These are phyloP conservation scores for Botryotinia narcissicola DNA, from an alignment of 2,329 filamentous ascomycete genomes.

Conservation along the genomic window DNA sequence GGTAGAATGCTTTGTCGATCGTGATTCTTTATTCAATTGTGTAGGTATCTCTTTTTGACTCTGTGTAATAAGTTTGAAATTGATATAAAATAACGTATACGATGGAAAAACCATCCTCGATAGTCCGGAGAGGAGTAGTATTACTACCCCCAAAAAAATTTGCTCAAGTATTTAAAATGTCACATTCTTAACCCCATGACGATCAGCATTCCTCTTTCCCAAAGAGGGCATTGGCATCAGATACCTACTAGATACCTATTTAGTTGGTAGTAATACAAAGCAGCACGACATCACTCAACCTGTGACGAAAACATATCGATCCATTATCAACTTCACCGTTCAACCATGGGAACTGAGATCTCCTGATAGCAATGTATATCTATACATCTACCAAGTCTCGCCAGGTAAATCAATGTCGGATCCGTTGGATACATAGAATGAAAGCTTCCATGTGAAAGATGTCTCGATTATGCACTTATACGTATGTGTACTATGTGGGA, in stretches of 20 bases:
- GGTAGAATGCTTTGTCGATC: not conserved
- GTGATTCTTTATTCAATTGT: too few relatives aligned
- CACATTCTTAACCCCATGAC: not conserved
- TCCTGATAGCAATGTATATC: not conserved
- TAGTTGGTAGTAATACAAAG: not conserved
- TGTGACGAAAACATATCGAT: not conserved
- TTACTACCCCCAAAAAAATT: not conserved
- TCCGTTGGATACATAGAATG: not conserved
- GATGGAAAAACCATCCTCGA: too few relatives aligned
- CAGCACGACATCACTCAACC: not conserved
- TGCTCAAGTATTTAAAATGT: not conserved
- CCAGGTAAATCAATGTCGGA: not conserved
- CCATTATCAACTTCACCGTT: not conserved
- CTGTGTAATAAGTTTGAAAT: too few relatives aligned
- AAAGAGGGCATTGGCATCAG: not conserved
- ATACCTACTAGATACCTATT: not conserved
- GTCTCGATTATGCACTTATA: not conserved
- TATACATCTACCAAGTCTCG: not conserved
- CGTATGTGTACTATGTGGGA: not conserved
- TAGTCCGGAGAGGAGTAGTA: too few relatives aligned
- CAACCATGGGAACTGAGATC: not conserved
- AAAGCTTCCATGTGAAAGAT: not conserved
- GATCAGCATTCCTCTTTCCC: not conserved
- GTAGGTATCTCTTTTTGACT: too few relatives aligned
- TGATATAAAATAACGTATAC: too few relatives aligned